These are phyloP conservation scores for Corrigiola litoralis DNA, from an alignment of 179 eudicot genomes.

Conservation along the genomic window DNA sequence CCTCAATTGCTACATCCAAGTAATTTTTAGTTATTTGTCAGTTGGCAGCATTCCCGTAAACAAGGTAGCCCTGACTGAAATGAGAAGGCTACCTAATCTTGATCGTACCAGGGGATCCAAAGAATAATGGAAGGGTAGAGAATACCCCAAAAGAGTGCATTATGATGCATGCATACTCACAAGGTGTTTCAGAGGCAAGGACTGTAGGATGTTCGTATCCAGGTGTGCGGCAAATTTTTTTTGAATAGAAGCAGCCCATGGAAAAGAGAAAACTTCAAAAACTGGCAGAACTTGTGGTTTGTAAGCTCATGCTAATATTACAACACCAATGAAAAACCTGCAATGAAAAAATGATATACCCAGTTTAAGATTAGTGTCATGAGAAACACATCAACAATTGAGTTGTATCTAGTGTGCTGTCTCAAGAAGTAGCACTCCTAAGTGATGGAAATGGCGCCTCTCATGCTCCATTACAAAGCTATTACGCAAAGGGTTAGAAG, in stretches of 20 bases:
- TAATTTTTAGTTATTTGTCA: too few species aligned
- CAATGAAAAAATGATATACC: neutral
- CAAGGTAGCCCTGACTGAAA: neutral
- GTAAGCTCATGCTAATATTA: constrained; percentile 12
- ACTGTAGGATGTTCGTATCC: constrained; percentile 70
- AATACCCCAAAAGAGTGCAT: neutral
- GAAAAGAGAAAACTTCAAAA: constrained; percentile 13
- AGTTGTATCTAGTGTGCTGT: neutral
- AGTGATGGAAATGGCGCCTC: too few species aligned
- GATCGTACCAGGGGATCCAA: neutral
- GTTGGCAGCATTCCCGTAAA: neutral
- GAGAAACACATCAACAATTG: neutral
- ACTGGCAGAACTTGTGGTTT: neutral
- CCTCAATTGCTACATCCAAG: neutral
- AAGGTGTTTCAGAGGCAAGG: constrained; percentile 77
- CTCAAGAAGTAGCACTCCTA: neutral
- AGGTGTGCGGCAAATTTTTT: constrained; percentile 34
- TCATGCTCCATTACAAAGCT: neutral
- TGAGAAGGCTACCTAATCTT: neutral
- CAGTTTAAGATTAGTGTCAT: neutral
- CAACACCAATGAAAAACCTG: constrained; percentile 5
- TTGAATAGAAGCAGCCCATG: constrained; percentile 78
- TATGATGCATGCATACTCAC: constrained; percentile 46
- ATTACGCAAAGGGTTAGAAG: neutral
- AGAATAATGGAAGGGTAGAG: neutral